A percentile compares a stretch with the other conserved stretches of the same genome.
phyloP scores from a whole-genome alignment of 1,139 yeast species.

The Kodamaea plutei region DNA sequence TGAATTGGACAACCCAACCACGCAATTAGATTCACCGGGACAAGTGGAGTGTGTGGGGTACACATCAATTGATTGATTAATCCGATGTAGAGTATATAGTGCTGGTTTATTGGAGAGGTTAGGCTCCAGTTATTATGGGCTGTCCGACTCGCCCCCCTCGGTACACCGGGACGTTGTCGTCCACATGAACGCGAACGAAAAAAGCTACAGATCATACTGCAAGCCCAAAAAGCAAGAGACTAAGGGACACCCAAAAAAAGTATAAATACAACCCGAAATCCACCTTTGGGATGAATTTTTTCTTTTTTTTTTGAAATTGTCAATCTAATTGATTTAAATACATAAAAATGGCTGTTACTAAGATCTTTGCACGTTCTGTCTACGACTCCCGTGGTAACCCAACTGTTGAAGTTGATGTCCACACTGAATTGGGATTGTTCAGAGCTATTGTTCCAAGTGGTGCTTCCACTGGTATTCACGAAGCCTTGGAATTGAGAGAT shows the following conservation, averaged over 20 bases:
- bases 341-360: slow-evolving; percentile 35
- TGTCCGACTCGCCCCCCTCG: no score
- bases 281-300: slow-evolving; percentile 4
- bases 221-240: no score
- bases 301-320: no score
- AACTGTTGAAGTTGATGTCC: slow-evolving; percentile 90
- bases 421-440: slow-evolving; percentile 83
- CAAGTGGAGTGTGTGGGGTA: no score
- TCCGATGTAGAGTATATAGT: no score
- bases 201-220: slow-evolving; percentile 1
- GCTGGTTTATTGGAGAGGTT: no score
- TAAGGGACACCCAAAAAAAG: no score
- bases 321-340: background rate
- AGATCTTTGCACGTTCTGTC: slow-evolving; percentile 85
- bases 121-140: no score
- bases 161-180: slow-evolving; percentile 15
- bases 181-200: slow-evolving; percentile 10
- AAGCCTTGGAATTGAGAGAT: slow-evolving; percentile 94
- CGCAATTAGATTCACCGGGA: no score
- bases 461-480: slow-evolving; percentile 94
- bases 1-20: no score
- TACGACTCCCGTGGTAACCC: slow-evolving; percentile 99
- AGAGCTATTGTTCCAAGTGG: slow-evolving; percentile 96
- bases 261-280: slow-evolving; percentile 6
- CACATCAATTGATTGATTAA: no score